Percentiles rank a stretch among this genome's conserved stretches.
phyloP scores from a whole-genome alignment of 169 alveolate genomes.

The Cryptosporidium ubiquitum region DNA sequence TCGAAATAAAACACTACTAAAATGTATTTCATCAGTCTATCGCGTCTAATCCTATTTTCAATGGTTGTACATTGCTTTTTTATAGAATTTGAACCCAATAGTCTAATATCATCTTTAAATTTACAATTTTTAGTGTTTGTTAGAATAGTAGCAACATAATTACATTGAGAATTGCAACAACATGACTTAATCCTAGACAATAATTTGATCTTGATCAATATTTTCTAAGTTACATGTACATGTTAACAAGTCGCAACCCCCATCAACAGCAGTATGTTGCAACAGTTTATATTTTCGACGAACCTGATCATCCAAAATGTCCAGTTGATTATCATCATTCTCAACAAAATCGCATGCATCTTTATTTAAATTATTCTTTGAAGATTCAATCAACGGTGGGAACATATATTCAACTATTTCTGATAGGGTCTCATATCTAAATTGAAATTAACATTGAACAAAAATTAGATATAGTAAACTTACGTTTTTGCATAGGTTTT shows the following conservation, averaged over 20 bases:
- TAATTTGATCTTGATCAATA: slow-evolving; percentile 52
- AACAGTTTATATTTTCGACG: slow-evolving; percentile 68
- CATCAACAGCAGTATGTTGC: slow-evolving; percentile 44
- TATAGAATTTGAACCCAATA: slow-evolving; percentile 31
- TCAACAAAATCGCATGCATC: slow-evolving; percentile 14
- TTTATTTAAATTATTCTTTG: slow-evolving; percentile 14
- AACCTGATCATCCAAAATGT: slow-evolving; percentile 72
- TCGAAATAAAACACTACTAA: slow-evolving; percentile 27
- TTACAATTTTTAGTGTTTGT: slow-evolving; percentile 3
- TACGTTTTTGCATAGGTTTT: slow-evolving; percentile 88
- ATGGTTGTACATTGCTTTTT: not conserved
- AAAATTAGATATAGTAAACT: not conserved
- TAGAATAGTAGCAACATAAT: slow-evolving; percentile 12
- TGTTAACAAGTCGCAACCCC: slow-evolving; percentile 44
- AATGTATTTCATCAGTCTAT: slow-evolving; percentile 47
- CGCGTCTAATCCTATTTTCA: slow-evolving; percentile 48
- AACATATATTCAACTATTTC: slow-evolving; percentile 82
- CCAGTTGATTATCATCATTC: slow-evolving; percentile 65
- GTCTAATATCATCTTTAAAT: slow-evolving; percentile 8
- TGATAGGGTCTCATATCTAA: slow-evolving; percentile 80
- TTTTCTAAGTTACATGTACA: slow-evolving; percentile 27
- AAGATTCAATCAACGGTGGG: slow-evolving; percentile 74
- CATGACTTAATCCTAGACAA: not conserved
- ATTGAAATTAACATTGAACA: not conserved
- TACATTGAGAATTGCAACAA: not conserved